phyloP scores from a whole-genome alignment of 192 early-diverging fungal species.

The Gamsiella multidivaricata region DNA sequence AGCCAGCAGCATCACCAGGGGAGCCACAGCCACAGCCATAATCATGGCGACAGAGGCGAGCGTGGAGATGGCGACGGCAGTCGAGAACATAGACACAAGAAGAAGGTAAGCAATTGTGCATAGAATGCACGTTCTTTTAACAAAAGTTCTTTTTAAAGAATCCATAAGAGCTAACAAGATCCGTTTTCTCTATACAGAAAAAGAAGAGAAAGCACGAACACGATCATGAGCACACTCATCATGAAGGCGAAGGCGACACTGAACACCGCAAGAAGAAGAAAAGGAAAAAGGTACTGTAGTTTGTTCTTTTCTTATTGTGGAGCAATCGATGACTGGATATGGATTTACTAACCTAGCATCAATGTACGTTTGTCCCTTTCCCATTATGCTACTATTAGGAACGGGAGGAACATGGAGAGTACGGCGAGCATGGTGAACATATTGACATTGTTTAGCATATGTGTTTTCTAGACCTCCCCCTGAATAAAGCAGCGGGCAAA shows the following conservation, averaged over 20 bases:
- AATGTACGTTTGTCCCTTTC: too few relatives aligned
- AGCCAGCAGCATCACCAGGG: conserved; percentile 14
- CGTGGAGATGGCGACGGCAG: conserved; percentile 37
- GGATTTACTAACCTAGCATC: too few relatives aligned
- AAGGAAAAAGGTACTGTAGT: conserved; percentile 49
- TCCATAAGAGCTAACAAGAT: too few relatives aligned
- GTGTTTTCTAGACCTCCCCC: too few relatives aligned
- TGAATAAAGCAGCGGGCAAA: too few relatives aligned
- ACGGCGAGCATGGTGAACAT: conserved; percentile 25
- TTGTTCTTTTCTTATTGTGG: too few relatives aligned
- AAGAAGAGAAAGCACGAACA: conserved; percentile 57
- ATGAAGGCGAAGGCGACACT: conserved; percentile 50
- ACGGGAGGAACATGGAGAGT: conserved; percentile 33
- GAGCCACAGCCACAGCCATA: conserved; percentile 8
- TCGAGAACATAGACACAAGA: conserved; percentile 49
- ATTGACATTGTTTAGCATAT: conserved; percentile 12
- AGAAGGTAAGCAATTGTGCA: conserved; percentile 27
- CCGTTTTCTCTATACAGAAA: conserved; percentile 17
- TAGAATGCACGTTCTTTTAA: too few relatives aligned
- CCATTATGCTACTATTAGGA: conserved; percentile 13
- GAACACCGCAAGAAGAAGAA: conserved; percentile 54
- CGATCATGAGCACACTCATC: conserved; percentile 47
- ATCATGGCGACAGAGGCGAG: conserved; percentile 25
- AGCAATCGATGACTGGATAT: too few relatives aligned
- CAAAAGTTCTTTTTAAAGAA: too few relatives aligned